These are phyloP conservation scores for Lophium mytilinum DNA, from an alignment of 495 filamentous ascomycete genomes.

Conservation along the genomic window DNA sequence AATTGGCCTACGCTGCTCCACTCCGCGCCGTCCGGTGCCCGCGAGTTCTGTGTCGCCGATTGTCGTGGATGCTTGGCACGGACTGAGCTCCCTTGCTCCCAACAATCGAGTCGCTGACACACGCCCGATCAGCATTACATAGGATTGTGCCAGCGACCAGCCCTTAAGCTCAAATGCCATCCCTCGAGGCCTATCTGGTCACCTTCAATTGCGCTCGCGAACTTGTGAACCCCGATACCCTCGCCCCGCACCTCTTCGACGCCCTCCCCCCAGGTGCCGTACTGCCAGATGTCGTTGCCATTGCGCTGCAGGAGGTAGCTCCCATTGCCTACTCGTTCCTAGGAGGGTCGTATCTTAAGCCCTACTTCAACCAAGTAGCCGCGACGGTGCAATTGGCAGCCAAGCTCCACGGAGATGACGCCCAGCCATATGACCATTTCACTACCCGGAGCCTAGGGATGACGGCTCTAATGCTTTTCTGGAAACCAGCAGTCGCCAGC, in stretches of 20 bases:
- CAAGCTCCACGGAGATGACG: conserved; percentile 10
- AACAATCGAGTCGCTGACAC: too few species aligned
- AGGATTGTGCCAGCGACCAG: too few species aligned
- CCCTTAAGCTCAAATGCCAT: not conserved
- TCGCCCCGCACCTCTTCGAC: conserved; percentile 64
- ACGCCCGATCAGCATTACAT: too few species aligned
- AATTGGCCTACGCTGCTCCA: too few species aligned
- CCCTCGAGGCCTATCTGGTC: conserved; percentile 57
- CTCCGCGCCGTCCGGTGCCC: too few species aligned
- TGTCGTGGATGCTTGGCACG: not conserved
- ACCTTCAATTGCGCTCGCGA: conserved; percentile 85
- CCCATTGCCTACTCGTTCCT: conserved; percentile 78
- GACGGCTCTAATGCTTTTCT: conserved; percentile 82
- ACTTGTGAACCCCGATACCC: conserved; percentile 53
- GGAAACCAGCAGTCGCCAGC: conserved; percentile 45
- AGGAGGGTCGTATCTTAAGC: conserved; percentile 68
- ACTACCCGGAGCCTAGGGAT: conserved; percentile 68
- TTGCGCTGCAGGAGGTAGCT: conserved; percentile 84
- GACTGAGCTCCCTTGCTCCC: too few species aligned
- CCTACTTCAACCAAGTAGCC: conserved; percentile 62
- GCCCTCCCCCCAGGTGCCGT: conserved; percentile 43
- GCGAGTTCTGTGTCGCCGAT: too few species aligned
- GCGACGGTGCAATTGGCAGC: conserved; percentile 64
- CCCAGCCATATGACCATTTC: conserved; percentile 41
- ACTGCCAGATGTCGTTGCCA: conserved; percentile 32